Evolutionary conservation across 495 filamentous ascomycete genomes (phyloP), one percentile per base, ranked within the genome.

Genomic region (Neurospora sp.): DNA sequence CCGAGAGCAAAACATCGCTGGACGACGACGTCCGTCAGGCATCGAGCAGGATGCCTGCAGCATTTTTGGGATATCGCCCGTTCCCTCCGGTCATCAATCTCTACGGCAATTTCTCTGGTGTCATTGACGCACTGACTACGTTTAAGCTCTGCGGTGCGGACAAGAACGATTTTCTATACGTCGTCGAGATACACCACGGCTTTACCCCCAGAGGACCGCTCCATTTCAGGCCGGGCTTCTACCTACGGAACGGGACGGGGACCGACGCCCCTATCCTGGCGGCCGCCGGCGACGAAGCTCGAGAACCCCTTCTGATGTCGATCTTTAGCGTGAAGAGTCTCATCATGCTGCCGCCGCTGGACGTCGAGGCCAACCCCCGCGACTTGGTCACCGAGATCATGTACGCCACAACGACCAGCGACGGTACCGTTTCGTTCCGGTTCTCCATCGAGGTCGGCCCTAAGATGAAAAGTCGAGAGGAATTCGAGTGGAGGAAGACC

Each of bases 401-500:
- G 69, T 40, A 39, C 53, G 39, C 65, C 31, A 53, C 4, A 22
- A 69, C 6, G 3, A 59, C 39, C 3, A 53, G 46, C 27, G 18
- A 40, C 4, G 68, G 68, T 46, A 46, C 42, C 10, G 73, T 74
- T 8, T 35, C 59, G 18, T 74, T 74, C 31, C 69, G 69, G 27
- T 74, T 74, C 39, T 48, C 53, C 14, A 39, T 71, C 18, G 72
- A 74, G n/a, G 72, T 74, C 27, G 72, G 72, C 7, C 46, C 68
- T 3, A 68, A 71, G 53, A 40, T 18, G 16, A 39, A 59, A 48
- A 20, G 16, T 20, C 41, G 75, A 12, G 73, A 76, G 38, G 70
- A 46, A 12, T 76, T 76, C 44, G 75, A 74, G 41, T 76, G 71
- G 73, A 12, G 71, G 48, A 72, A 71, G 68, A 71, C 20, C 20